Conservation (phyloP, 2,329 filamentous ascomycete species). For the Fusarium bulbicola region DNA sequence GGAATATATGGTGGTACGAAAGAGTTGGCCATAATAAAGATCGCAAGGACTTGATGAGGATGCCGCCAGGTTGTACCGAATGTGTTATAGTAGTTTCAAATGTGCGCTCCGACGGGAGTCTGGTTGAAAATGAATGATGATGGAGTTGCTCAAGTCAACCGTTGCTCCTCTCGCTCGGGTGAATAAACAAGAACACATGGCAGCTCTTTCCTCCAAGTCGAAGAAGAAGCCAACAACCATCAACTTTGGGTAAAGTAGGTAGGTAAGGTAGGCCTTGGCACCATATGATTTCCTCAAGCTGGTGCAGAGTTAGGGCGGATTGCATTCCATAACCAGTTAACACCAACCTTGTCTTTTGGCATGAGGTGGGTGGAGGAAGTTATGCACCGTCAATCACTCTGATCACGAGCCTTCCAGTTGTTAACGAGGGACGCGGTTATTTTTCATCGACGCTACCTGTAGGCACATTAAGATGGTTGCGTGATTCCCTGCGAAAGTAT, state of each 20-base stretch:
- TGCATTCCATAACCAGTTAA: not conserved
- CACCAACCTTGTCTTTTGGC: not conserved
- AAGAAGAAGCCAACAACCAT: not conserved
- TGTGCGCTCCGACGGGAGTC: not conserved
- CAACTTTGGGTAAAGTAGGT: not conserved
- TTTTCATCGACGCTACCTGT: not conserved
- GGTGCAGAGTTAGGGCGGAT: not conserved
- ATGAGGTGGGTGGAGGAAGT: not conserved
- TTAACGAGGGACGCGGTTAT: not conserved
- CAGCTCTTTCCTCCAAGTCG: not conserved
- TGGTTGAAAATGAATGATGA: not conserved
- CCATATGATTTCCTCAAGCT: not conserved
- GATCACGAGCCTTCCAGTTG: not conserved
- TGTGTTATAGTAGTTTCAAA: not conserved
- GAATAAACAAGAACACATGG: not conserved
- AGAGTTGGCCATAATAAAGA: slow-evolving; percentile 29
- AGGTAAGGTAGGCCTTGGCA: not conserved
- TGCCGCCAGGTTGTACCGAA: not conserved
- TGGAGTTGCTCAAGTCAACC: not conserved
- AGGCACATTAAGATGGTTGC: not conserved
- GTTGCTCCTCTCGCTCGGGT: not conserved
- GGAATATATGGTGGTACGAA: not conserved
- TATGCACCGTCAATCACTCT: not conserved
- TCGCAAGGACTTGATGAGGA: not conserved
- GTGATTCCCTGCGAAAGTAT: not conserved